These are phyloP conservation scores for Colletotrichum acutatum DNA, from an alignment of 2,329 filamentous ascomycete genomes.

Conservation along the genomic window DNA sequence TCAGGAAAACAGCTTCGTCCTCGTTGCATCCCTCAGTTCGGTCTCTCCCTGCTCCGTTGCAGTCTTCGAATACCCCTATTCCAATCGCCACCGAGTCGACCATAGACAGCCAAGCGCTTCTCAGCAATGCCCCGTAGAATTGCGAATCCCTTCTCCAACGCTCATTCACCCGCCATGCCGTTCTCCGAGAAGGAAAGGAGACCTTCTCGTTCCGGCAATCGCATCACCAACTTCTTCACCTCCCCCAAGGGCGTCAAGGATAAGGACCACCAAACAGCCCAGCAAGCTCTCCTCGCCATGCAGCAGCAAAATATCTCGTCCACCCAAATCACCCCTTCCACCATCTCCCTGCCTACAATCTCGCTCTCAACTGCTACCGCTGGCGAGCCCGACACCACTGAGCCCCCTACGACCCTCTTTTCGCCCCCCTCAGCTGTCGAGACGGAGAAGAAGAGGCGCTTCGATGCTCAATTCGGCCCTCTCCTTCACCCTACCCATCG, in stretches of 20 bases:
- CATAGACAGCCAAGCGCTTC: slow-evolving; percentile 25
- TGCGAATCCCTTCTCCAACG: slow-evolving; percentile 65
- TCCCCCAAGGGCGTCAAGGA: slow-evolving; percentile 68
- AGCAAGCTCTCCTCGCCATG: slow-evolving; percentile 75
- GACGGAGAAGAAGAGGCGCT: slow-evolving; percentile 76
- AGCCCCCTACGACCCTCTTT: slow-evolving; percentile 82
- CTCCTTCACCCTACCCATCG: slow-evolving; percentile 82
- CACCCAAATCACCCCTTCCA: slow-evolving; percentile 75
- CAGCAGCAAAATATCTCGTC: slow-evolving; percentile 70
- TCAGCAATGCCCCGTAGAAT: slow-evolving; percentile 69
- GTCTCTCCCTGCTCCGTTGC: slow-evolving; percentile 8
- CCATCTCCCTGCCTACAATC: slow-evolving; percentile 86
- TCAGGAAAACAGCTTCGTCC: slow-evolving; percentile 15
- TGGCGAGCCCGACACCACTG: slow-evolving; percentile 76
- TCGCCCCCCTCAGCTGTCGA: slow-evolving; percentile 89
- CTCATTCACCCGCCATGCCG: slow-evolving; percentile 58
- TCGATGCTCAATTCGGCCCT: slow-evolving; percentile 92
- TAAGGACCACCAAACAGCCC: slow-evolving; percentile 72
- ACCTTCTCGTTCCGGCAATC: slow-evolving; percentile 69
- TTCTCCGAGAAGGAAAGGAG: slow-evolving; percentile 66
- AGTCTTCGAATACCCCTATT: slow-evolving; percentile 14
- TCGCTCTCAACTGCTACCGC: slow-evolving; percentile 88
- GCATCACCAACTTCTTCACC: slow-evolving; percentile 85
- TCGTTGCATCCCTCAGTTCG: neutral
- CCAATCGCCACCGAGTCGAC: slow-evolving; percentile 1